phyloP scores from a whole-genome alignment of 768 basidiomycete genomes.

The Phylloporus scabripes region DNA sequence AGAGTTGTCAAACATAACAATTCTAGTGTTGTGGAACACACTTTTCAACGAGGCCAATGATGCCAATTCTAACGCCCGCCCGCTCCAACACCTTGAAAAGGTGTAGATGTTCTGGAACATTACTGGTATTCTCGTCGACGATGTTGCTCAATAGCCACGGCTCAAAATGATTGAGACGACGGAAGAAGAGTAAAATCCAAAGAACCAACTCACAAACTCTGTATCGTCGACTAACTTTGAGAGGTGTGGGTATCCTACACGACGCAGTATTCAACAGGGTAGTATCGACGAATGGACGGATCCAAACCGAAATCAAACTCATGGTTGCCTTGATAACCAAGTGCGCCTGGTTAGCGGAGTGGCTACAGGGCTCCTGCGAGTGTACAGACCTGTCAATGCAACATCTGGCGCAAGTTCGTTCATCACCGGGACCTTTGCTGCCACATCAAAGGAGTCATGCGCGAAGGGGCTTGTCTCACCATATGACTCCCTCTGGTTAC shows the following conservation, averaged over 20 bases:
- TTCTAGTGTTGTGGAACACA: constrained; percentile 23
- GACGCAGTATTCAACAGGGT: neutral
- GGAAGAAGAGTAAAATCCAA: neutral
- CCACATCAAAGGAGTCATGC: constrained; percentile 2
- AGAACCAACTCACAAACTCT: constrained; percentile 53
- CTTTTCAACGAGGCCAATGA: constrained; percentile 88
- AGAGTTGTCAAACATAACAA: neutral
- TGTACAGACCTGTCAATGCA: constrained; percentile 63
- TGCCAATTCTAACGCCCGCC: constrained; percentile 63
- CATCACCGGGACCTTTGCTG: constrained; percentile 72
- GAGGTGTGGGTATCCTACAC: constrained; percentile 56
- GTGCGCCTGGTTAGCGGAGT: constrained; percentile 6
- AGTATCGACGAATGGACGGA: neutral
- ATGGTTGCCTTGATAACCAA: constrained; percentile 62
- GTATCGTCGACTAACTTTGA: constrained; percentile 65
- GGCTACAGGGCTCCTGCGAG: neutral
- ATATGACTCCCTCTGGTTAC: constrained; percentile 90
- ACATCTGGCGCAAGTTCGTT: constrained; percentile 77
- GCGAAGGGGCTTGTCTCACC: constrained; percentile 39
- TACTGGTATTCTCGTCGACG: constrained; percentile 57
- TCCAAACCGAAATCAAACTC: constrained; percentile 81
- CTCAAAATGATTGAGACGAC: constrained; percentile 32
- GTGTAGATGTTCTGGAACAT: constrained; percentile 54
- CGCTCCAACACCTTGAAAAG: constrained; percentile 66
- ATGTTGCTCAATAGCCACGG: constrained; percentile 93